These are phyloP conservation scores for Panicum hallii DNA, from an alignment of 202 grass and related monocot genomes.

Conservation along the genomic window DNA sequence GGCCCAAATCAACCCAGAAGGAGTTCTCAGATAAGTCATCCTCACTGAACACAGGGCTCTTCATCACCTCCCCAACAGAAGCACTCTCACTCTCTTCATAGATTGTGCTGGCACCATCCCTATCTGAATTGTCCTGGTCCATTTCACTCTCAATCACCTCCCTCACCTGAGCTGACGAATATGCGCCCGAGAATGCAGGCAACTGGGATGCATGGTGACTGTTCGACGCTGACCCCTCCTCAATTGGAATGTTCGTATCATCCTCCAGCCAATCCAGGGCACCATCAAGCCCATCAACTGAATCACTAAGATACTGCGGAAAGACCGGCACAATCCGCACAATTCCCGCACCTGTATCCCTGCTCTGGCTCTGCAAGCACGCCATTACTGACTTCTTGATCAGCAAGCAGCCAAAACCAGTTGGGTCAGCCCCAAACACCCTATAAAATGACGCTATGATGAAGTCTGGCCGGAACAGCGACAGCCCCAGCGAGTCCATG, in stretches of 20 bases:
- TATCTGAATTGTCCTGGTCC: conserved; percentile 91
- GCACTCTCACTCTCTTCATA: conserved; percentile 95
- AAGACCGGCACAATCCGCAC: conserved; percentile 88
- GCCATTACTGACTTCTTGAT: conserved; percentile 97
- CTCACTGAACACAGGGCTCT: conserved; percentile 95
- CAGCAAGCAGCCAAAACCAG: conserved; percentile 94
- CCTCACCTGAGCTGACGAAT: conserved; percentile 88
- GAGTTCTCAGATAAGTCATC: conserved; percentile 85
- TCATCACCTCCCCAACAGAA: conserved; percentile 94
- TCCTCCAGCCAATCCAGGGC: conserved; percentile 77
- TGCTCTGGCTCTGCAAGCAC: conserved; percentile 76
- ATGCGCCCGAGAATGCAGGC: conserved; percentile 91
- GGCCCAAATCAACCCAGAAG: conserved; percentile 98
- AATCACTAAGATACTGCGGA: conserved; percentile 94
- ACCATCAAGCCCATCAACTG: conserved; percentile 75
- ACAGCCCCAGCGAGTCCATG: conserved; percentile 96
- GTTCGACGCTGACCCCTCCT: conserved; percentile 53
- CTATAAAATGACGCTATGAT: conserved; percentile 98
- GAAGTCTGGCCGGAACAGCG: conserved; percentile 92
- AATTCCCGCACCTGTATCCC: conserved; percentile 75
- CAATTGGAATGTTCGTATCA: conserved; percentile 68
- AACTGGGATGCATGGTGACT: conserved; percentile 73
- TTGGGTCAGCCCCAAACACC: conserved; percentile 92
- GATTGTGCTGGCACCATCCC: conserved; percentile 93
- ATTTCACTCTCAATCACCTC: conserved; percentile 90